phyloP scores from a whole-genome alignment of 768 basidiomycete species.

The Boletus pseudo-olivaceus region DNA sequence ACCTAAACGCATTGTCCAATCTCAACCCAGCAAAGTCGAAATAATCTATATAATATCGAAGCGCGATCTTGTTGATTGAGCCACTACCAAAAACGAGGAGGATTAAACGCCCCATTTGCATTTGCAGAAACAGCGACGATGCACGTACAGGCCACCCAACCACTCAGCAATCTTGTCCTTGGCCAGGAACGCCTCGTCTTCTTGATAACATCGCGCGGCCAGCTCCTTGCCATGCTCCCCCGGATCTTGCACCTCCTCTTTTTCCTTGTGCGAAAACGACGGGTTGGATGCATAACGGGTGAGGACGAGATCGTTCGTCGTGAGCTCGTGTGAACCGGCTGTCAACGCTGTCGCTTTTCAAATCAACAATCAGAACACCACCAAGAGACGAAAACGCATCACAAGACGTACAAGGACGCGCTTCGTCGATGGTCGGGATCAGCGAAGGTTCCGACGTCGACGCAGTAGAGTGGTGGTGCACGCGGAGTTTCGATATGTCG shows the following conservation, averaged over 20 bases:
- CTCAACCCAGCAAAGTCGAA: slow-evolving; percentile 85
- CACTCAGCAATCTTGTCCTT: slow-evolving; percentile 94
- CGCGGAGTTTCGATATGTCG: slow-evolving; percentile 46
- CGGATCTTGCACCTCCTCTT: slow-evolving; percentile 55
- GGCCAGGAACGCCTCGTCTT: slow-evolving; percentile 76
- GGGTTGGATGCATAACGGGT: slow-evolving; percentile 42
- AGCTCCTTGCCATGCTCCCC: slow-evolving; percentile 66
- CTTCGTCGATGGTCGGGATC: slow-evolving; percentile 50
- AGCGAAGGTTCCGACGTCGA: slow-evolving; percentile 85
- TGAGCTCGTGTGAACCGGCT: slow-evolving; percentile 50
- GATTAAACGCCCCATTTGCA: not conserved
- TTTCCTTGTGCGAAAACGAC: slow-evolving; percentile 43
- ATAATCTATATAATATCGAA: slow-evolving; percentile 79
- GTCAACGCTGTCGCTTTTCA: slow-evolving; percentile 19
- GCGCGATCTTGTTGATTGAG: slow-evolving; percentile 66
- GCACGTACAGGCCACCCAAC: slow-evolving; percentile 87
- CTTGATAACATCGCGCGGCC: slow-evolving; percentile 77
- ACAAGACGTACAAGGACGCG: slow-evolving; percentile 42
- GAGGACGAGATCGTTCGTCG: slow-evolving; percentile 47
- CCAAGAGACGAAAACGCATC: slow-evolving; percentile 10
- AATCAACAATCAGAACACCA: slow-evolving; percentile 10
- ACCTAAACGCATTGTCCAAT: slow-evolving; percentile 91
- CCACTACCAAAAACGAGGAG: slow-evolving; percentile 45
- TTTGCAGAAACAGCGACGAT: not conserved
- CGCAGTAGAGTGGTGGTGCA: slow-evolving; percentile 67